Percentiles rank a stretch among this genome's conserved stretches.
Evolutionary conservation across 768 basidiomycete species (phyloP).

Genomic region (Tulasnella calospora): DNA sequence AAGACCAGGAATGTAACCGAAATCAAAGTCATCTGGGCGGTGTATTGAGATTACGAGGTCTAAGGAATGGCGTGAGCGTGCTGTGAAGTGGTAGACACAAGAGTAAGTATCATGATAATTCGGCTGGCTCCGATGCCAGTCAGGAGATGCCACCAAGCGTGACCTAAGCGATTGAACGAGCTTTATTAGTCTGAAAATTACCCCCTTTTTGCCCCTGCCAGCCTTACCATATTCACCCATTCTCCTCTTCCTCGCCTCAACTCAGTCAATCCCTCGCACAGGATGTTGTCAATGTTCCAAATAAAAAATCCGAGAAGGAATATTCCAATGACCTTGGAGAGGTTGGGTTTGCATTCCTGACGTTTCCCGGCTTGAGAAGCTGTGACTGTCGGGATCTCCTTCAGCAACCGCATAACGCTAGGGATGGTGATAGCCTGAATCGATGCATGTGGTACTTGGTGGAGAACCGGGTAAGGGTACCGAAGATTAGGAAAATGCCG

Average conservation of each 20-base stretch:
- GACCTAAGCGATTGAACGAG: constrained; percentile 10
- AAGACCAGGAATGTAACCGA: constrained; percentile 11
- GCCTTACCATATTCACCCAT: constrained; percentile 22
- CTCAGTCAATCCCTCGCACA: constrained; percentile 32
- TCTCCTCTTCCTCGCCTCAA: constrained; percentile 21
- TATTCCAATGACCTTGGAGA: constrained; percentile 31
- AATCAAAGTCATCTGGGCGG: constrained; percentile 15
- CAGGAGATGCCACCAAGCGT: constrained; percentile 30
- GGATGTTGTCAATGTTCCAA: constrained; percentile 41
- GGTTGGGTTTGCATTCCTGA: constrained; percentile 28
- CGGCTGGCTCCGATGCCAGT: constrained; percentile 28
- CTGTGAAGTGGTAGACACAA: not conserved
- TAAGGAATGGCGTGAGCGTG: not conserved
- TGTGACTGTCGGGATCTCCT: constrained; percentile 15
- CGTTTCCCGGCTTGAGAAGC: not conserved
- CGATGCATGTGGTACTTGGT: constrained; percentile 37
- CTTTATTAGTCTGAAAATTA: not conserved
- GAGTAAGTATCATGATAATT: constrained; percentile 21
- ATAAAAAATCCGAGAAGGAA: constrained; percentile 36
- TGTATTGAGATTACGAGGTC: constrained; percentile 9
- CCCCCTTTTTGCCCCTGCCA: not conserved
- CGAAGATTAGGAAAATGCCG: constrained; percentile 31
- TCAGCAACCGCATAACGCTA: constrained; percentile 30
- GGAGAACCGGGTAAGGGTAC: constrained; percentile 38
- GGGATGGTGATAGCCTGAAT: constrained; percentile 31